phyloP scores from a whole-genome alignment of 1,139 yeast genomes.

The Yamadazyma dushanensis region DNA sequence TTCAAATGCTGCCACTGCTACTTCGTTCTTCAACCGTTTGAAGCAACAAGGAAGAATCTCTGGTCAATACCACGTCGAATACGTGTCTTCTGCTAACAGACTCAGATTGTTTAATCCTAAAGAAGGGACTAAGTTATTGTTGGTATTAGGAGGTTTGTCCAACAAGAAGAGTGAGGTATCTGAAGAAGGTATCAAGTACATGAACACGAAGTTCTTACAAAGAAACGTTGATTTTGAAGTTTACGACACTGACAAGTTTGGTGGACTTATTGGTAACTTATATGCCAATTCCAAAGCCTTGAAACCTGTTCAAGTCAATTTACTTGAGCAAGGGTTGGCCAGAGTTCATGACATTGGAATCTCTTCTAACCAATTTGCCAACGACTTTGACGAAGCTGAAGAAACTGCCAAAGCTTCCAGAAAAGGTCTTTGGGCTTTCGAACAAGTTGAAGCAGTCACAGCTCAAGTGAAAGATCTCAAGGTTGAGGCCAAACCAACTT shows the following conservation, averaged over 20 bases:
- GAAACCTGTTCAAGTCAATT: conserved; percentile 59
- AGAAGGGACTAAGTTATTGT: conserved; percentile 67
- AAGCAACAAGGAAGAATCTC: conserved; percentile 64
- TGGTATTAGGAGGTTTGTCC: conserved; percentile 75
- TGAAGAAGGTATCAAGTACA: conserved; percentile 56
- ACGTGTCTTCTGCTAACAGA: conserved; percentile 65
- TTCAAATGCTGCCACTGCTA: conserved; percentile 69
- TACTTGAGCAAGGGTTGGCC: conserved; percentile 66
- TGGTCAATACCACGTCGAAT: conserved; percentile 66
- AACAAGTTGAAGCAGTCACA: conserved; percentile 24
- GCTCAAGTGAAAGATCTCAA: conserved; percentile 29
- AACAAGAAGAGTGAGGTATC: conserved; percentile 48
- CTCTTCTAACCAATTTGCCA: conserved; percentile 52
- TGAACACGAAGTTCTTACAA: conserved; percentile 61
- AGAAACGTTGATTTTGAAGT: conserved; percentile 72
- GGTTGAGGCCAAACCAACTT: conserved; percentile 43
- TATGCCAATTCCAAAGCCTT: conserved; percentile 50
- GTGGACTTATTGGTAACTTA: conserved; percentile 77
- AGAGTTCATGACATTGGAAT: conserved; percentile 68
- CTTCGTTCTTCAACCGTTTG: conserved; percentile 69
- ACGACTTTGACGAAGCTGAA: conserved; percentile 61
- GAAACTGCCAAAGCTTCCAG: conserved; percentile 54
- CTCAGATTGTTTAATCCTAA: conserved; percentile 67
- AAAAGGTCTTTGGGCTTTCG: conserved; percentile 68
- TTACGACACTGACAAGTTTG: conserved; percentile 71